Percentiles rank a stretch among this genome's conserved stretches.
Evolutionary conservation across 352 stramenopile species (phyloP).

Genomic region (Phytophthora lateralis): DNA sequence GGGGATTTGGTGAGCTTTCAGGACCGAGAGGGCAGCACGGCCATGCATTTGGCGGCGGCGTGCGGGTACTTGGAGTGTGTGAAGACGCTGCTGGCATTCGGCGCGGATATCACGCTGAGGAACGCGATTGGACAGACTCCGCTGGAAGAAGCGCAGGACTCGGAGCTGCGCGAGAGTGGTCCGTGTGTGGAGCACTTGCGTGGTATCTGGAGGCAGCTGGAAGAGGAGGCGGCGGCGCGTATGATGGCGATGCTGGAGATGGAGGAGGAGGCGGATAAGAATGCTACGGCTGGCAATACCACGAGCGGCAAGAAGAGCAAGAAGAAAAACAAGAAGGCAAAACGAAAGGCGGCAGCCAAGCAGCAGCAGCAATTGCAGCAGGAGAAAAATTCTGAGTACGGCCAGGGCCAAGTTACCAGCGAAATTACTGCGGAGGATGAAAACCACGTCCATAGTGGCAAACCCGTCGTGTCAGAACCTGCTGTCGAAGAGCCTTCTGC

Average conservation of each 20-base stretch:
- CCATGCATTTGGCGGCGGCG: conserved; percentile 80
- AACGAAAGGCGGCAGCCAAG: conserved; percentile 52
- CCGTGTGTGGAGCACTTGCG: conserved; percentile 66
- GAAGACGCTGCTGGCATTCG: conserved; percentile 62
- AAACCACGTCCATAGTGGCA: not conserved
- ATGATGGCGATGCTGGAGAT: conserved; percentile 89
- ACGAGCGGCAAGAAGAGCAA: conserved; percentile 54
- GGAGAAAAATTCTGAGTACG: conserved; percentile 17
- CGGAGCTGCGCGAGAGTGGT: conserved; percentile 59
- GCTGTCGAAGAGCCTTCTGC: conserved; percentile 2
- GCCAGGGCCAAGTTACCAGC: not conserved
- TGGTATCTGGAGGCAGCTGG: conserved; percentile 67
- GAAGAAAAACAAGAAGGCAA: conserved; percentile 80
- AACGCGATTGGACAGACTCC: conserved; percentile 83
- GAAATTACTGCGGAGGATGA: conserved; percentile 6
- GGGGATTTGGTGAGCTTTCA: conserved; percentile 79
- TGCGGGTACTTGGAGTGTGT: conserved; percentile 80
- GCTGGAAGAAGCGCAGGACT: conserved; percentile 78
- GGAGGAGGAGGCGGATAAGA: conserved; percentile 55
- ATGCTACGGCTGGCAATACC: conserved; percentile 2
- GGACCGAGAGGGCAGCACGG: conserved; percentile 80
- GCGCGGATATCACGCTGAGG: conserved; percentile 76
- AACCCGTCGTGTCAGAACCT: not conserved
- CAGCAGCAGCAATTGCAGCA: conserved; percentile 32
- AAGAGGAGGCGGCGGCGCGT: conserved; percentile 75